Conservation (phyloP, 805 yeast species). For the Kazachstania taianensis region DNA sequence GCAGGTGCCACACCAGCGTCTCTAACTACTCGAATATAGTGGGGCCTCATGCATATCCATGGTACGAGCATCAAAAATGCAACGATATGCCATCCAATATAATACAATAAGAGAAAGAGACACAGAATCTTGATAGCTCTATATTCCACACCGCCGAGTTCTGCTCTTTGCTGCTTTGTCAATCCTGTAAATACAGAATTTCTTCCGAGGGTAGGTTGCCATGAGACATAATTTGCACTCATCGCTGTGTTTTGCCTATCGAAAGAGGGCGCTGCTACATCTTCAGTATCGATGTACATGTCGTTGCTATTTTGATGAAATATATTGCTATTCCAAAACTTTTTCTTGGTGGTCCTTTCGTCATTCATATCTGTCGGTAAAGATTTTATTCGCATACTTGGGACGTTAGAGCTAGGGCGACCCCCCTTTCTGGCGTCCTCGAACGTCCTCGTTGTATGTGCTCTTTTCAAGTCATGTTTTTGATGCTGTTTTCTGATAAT, state of each 20-base stretch:
- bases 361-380: too few relatives aligned
- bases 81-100: conserved; percentile 60
- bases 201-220: conserved; percentile 87
- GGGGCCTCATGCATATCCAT: conserved; percentile 40
- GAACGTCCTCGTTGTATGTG: too few relatives aligned
- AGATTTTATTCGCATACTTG: too few relatives aligned
- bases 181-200: conserved; percentile 83
- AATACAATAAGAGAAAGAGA: conserved; percentile 51
- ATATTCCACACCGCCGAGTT: conserved; percentile 94
- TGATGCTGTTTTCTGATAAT: too few relatives aligned
- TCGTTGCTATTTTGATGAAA: neutral
- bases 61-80: conserved; percentile 45
- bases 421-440: too few relatives aligned
- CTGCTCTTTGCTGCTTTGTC: conserved; percentile 77
- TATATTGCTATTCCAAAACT: neutral
- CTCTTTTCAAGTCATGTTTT: too few relatives aligned
- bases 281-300: neutral
- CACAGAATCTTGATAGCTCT: conserved; percentile 71
- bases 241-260: conserved; percentile 1
- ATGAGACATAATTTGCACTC: conserved; percentile 58
- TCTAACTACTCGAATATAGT: conserved; percentile 36
- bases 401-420: too few relatives aligned
- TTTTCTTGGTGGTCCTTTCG: too few relatives aligned
- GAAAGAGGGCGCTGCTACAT: neutral
- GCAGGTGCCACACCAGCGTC: conserved; percentile 54